Evolutionary conservation across 116 monocot genomes (phyloP), one percentile per base, ranked within the genome.

Genomic region (Cymodocea nodosa): DNA sequence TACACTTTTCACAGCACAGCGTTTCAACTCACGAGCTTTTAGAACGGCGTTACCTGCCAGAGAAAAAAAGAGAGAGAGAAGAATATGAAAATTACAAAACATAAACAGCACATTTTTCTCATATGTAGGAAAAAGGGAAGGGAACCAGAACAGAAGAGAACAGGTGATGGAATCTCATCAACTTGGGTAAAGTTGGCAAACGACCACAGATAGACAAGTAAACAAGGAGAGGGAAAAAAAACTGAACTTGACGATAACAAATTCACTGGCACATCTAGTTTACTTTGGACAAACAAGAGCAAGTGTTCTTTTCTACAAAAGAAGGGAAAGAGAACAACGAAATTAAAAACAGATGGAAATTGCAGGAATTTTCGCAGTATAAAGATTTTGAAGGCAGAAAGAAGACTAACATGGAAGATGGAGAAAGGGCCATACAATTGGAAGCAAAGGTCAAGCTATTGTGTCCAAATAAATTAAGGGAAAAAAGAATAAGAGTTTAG

Each of bases 121-220:
- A 13, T 34, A 60, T 50, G 23, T 39, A 18, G 50, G 63, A 50
- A 25, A 70, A 12, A 15, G 23, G 63, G 23, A 50, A 6, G n/a
- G 37, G 68, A 24, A 60, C 71, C 50, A 68, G 50, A 50, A n/a
- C n/a, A 62, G 50, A 39, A 48, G 37, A 59, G 17, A 55, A 35
- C 62, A 13, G 35, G 48, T 63, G 62, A 62, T 16, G 70, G 81
- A 81, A 84, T 81, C 80, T 71, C 24, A 77, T 37, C 71, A 68
- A 69, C 57, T 72, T 68, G 53, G 30, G 24, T 22, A 62, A 16
- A 30, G 59, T 2, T 2, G 6, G 23, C 62, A 37, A 37, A 62
- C 37, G n/a, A n/a, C n/a, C n/a, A n/a, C n/a, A 4, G 19, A n/a
- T n/a, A n/a, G n/a, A n/a, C n/a, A n/a, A n/a, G n/a, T n/a, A n/a